These are phyloP conservation scores for Neurospora hispaniola DNA, from an alignment of 495 filamentous ascomycete species.

Conservation along the genomic window DNA sequence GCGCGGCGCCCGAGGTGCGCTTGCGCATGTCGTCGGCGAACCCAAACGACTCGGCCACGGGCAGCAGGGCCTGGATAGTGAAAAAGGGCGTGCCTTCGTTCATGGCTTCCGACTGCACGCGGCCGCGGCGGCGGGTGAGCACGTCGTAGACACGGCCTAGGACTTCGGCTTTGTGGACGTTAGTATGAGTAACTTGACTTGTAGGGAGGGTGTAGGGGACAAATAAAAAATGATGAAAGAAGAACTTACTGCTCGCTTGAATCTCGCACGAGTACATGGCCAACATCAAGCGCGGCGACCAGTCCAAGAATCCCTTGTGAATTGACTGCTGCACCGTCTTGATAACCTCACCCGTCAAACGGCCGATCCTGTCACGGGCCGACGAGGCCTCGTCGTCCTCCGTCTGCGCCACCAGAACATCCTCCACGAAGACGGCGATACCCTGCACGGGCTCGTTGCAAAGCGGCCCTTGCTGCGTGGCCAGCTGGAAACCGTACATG, in stretches of 20 bases:
- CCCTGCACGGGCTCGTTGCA: conserved; percentile 93
- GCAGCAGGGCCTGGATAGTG: conserved; percentile 75
- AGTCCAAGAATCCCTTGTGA: conserved; percentile 80
- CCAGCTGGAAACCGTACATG: conserved; percentile 84
- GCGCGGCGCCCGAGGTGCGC: conserved; percentile 78
- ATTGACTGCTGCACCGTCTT: conserved; percentile 79
- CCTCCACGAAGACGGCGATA: conserved; percentile 82
- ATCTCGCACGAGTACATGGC: conserved; percentile 99
- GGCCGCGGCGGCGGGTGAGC: conserved; percentile 80
- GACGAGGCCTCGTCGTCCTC: conserved; percentile 45
- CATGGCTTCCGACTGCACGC: conserved; percentile 79
- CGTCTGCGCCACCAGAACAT: conserved; percentile 44
- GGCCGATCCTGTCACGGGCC: conserved; percentile 57
- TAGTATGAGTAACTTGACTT: conserved; percentile 4
- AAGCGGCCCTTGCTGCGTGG: conserved; percentile 79
- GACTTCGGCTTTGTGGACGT: conserved; percentile 60
- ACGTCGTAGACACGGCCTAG: conserved; percentile 91
- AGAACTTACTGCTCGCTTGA: conserved; percentile 72
- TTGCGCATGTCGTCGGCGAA: conserved; percentile 95
- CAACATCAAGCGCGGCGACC: conserved; percentile 84
- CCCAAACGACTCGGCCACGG: conserved; percentile 89
- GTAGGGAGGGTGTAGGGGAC: neutral
- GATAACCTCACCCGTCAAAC: conserved; percentile 84
- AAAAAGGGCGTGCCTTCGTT: conserved; percentile 96
- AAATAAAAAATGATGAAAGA: neutral